Conservation (phyloP, 2,329 filamentous ascomycete genomes). For the Bipolaris zeicola region DNA sequence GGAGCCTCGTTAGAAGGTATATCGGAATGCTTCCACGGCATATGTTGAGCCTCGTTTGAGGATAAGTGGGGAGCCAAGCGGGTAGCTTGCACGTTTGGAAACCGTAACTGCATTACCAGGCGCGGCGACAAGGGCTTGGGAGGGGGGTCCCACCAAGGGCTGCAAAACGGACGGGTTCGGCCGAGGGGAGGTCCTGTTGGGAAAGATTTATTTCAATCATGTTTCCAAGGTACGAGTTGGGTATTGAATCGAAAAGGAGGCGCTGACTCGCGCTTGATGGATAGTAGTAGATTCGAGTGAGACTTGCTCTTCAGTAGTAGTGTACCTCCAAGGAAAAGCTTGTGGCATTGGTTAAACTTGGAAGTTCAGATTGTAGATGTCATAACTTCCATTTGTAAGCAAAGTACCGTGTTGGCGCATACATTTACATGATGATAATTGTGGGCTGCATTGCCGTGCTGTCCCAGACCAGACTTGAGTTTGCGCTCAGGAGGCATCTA, state of each 20-base stretch:
- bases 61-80: conserved; percentile 24
- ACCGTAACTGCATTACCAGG: conserved; percentile 31
- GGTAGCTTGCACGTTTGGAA: conserved; percentile 28
- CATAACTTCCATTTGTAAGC: not conserved
- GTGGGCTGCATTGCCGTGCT: not conserved
- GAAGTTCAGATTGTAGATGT: not conserved
- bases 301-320: not conserved
- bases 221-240: not conserved
- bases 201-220: not conserved
- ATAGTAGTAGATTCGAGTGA: no score
- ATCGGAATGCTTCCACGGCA: conserved; percentile 13
- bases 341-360: not conserved
- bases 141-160: not conserved
- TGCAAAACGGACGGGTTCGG: not conserved
- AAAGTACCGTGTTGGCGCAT: not conserved
- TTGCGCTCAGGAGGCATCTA: not conserved
- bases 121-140: conserved; percentile 1
- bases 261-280: not conserved
- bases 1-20: not conserved
- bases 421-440: not conserved
- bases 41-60: conserved; percentile 29
- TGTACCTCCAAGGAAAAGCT: not conserved
- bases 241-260: not conserved
- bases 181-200: not conserved
- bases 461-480: not conserved